Percentiles rank a stretch among this genome's conserved stretches.
Conservation (phyloP, 1,284 basidiomycete genomes). For the Xerocomus minutiporus region DNA sequence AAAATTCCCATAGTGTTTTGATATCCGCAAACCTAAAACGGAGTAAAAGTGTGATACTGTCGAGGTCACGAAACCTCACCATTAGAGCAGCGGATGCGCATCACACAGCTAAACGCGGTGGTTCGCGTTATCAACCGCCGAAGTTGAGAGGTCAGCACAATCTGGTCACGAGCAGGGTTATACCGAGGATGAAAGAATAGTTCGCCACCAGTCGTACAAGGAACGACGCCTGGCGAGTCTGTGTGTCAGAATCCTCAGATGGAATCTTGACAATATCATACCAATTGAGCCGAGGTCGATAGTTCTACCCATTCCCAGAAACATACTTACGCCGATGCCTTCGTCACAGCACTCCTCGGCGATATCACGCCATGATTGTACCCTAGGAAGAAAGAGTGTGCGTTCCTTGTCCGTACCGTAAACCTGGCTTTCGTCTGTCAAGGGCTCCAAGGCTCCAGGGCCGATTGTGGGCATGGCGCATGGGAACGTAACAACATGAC, state of each 20-base stretch:
- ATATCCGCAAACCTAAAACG: constrained; percentile 62
- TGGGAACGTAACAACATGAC: constrained; percentile 83
- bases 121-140: constrained; percentile 66
- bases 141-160: constrained; percentile 70
- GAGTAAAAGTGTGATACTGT: constrained; percentile 6
- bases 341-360: constrained; percentile 87
- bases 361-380: constrained; percentile 74
- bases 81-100: constrained; percentile 83
- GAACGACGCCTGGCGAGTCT: constrained; percentile 49
- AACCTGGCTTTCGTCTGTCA: constrained; percentile 62
- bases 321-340: constrained; percentile 89
- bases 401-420: constrained; percentile 91
- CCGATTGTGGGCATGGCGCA: constrained; percentile 77
- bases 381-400: constrained; percentile 72
- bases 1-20: constrained; percentile 79
- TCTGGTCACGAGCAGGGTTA: constrained; percentile 65
- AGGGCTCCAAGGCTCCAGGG: constrained; percentile 58
- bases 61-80: constrained; percentile 45
- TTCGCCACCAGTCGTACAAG: constrained; percentile 86
- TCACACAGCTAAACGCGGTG: constrained; percentile 78
- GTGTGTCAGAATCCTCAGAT: constrained; percentile 14
- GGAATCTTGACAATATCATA: constrained; percentile 24
- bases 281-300: constrained; percentile 90
- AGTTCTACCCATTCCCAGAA: constrained; percentile 79
- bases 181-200: constrained; percentile 92